phyloP scores from a whole-genome alignment of 306 rosid species.

The Corylus heterophylla region DNA sequence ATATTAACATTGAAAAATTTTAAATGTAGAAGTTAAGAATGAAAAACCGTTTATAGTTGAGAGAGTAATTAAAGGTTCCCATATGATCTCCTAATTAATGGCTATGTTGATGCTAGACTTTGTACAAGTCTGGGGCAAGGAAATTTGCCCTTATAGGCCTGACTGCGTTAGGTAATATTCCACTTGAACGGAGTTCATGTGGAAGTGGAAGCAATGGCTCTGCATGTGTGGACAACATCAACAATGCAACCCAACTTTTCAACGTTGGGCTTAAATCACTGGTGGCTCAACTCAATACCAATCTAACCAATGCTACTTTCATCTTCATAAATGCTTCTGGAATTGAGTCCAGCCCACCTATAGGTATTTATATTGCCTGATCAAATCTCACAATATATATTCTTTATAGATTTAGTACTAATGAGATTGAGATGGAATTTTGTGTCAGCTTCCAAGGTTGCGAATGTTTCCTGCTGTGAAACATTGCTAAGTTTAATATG shows the following conservation, averaged over 20 bases:
- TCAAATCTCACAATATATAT: too few species aligned
- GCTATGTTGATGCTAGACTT: not conserved
- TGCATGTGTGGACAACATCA: not conserved
- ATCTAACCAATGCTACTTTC: not conserved
- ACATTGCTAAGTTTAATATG: not conserved
- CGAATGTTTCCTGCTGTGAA: not conserved
- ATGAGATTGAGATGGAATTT: not conserved
- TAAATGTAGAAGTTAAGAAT: too few species aligned
- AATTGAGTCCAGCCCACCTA: not conserved
- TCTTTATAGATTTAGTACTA: too few species aligned
- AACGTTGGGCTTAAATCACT: not conserved
- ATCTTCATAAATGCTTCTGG: not conserved
- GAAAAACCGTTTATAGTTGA: too few species aligned
- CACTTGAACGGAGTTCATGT: not conserved
- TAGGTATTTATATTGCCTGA: not conserved
- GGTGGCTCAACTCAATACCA: not conserved
- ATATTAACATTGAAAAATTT: too few species aligned
- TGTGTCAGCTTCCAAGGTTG: not conserved
- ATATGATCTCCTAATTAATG: too few species aligned
- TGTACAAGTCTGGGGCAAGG: constrained; percentile 23
- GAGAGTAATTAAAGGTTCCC: too few species aligned
- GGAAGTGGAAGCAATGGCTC: too few species aligned
- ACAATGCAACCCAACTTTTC: not conserved
- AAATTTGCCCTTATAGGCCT: constrained; percentile 21
- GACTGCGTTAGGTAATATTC: not conserved